Base-by-base conservation (phyloP, 352 stramenopile species). In the Aphanomyces invadans region DNA sequence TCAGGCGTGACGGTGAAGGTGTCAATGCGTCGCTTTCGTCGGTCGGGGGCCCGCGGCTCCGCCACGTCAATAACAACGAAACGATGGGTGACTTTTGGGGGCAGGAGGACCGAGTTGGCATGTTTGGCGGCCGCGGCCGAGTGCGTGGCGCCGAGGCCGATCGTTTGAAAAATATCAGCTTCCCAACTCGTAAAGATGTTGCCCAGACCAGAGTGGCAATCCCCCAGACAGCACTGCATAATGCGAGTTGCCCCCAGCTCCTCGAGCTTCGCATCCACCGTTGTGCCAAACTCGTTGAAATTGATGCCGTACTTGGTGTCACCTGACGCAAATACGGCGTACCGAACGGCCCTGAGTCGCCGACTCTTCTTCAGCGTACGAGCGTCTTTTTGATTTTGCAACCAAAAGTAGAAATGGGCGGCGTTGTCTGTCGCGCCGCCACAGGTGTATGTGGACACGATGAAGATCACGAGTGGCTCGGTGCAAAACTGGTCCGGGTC, bases 321-420 rank as follows among this genome's bases (percentile, higher is more conserved):
- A 23, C 60, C 60, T 7, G n/a, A 57, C 4, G 39, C 60, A 42
- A 67, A 57, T 1, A 67, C 60, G 2, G 60, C 60, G 21, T 44
- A 67, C 2, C 25, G 42, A 21, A 57, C 19, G 10, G 4, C 19
- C n/a, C 15, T 11, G 11, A 67, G 33, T 1, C 32, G 28, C 7
- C 36, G 31, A 17, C 5, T 5, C 21, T 36, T 42, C 17, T 67
- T 67, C 11, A 25, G 10, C 25, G 21, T 15, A 10, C 29, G 17
- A 2, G 42, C 19, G 12, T 57, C 60, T 3, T 36, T 46, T 28
- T 57, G 28, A 10, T 45, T 4, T 17, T 67, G 26, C 10, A 67
- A 25, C 60, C 60, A 67, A 57, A 67, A 67, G 42, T 57, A 36
- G 32, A 67, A 67, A 44, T 67, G 60, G 10, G 60, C 60, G n/a